Conservation (phyloP, 2,329 filamentous ascomycete genomes). For the Ascochyta koolunga region DNA sequence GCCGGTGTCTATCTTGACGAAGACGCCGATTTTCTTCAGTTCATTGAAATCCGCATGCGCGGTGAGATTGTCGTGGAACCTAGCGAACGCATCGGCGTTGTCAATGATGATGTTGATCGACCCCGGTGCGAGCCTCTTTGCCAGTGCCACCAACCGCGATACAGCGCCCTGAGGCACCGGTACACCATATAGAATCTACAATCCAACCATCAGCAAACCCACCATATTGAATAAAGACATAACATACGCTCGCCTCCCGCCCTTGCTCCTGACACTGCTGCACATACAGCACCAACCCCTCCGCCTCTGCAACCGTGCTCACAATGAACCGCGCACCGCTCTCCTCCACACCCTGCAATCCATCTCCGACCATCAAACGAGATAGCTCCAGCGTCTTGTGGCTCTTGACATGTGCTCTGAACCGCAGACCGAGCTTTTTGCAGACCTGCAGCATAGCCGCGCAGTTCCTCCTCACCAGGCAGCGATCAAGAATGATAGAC, state of each 20-base stretch:
- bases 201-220: not conserved
- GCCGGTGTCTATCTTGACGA: conserved; percentile 78
- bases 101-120: conserved; percentile 72
- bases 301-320: conserved; percentile 76
- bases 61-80: conserved; percentile 50
- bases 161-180: conserved; percentile 69
- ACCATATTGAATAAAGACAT: not conserved
- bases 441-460: conserved; percentile 71
- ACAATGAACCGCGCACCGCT: conserved; percentile 65
- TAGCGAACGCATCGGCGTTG: conserved; percentile 59
- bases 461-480: conserved; percentile 71
- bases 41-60: not conserved
- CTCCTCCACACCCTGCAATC: conserved; percentile 45
- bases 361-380: conserved; percentile 69
- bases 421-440: conserved; percentile 64
- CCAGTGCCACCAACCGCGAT: conserved; percentile 64
- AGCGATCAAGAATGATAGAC: conserved; percentile 70
- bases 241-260: conserved; percentile 64
- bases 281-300: conserved; percentile 67
- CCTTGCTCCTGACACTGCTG: conserved; percentile 61
- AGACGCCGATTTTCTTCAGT: conserved; percentile 57
- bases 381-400: conserved; percentile 78
- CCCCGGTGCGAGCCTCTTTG: conserved; percentile 58
- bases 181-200: conserved; percentile 72
- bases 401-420: conserved; percentile 81